Evolutionary conservation across 768 basidiomycete species (phyloP).

Genomic region (Russula emetica): DNA sequence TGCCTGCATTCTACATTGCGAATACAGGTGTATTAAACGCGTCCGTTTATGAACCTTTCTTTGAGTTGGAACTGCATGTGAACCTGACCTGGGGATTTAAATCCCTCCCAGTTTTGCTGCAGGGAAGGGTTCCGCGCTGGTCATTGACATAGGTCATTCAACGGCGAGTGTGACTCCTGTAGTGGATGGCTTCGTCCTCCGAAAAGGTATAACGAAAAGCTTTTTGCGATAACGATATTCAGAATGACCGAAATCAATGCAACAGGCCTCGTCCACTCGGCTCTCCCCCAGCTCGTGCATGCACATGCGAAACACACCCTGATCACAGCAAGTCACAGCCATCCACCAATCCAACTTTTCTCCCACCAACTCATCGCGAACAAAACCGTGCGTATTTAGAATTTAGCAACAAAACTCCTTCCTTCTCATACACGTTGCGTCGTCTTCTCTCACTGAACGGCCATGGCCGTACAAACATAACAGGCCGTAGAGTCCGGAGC

Average conservation of each 20-base stretch:
- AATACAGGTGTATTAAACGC: conserved; percentile 92
- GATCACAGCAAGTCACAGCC: conserved; percentile 43
- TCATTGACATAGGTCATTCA: conserved; percentile 89
- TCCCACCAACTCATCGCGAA: conserved; percentile 90
- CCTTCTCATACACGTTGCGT: not conserved
- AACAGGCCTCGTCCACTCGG: conserved; percentile 71
- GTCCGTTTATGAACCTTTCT: conserved; percentile 38
- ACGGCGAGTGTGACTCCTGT: conserved; percentile 91
- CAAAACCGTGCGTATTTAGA: conserved; percentile 48
- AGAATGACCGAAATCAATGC: not conserved
- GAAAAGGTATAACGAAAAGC: conserved; percentile 61
- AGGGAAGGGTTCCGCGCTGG: conserved; percentile 94
- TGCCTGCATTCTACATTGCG: conserved; percentile 94
- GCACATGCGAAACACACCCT: conserved; percentile 72
- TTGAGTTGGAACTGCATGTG: not conserved
- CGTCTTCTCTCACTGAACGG: not conserved
- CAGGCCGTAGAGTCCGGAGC: conserved; percentile 71
- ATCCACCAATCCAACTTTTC: conserved; percentile 61
- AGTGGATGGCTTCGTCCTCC: conserved; percentile 94
- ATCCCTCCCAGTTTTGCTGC: conserved; percentile 71
- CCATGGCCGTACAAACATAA: not conserved
- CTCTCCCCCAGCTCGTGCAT: conserved; percentile 75
- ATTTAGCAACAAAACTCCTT: not conserved
- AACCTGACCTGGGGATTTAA: not conserved
- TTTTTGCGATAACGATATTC: not conserved